Percentiles rank a stretch among this genome's conserved stretches.
phyloP scores from a whole-genome alignment of 768 basidiomycete genomes.

The Dioszegia hungarica region DNA sequence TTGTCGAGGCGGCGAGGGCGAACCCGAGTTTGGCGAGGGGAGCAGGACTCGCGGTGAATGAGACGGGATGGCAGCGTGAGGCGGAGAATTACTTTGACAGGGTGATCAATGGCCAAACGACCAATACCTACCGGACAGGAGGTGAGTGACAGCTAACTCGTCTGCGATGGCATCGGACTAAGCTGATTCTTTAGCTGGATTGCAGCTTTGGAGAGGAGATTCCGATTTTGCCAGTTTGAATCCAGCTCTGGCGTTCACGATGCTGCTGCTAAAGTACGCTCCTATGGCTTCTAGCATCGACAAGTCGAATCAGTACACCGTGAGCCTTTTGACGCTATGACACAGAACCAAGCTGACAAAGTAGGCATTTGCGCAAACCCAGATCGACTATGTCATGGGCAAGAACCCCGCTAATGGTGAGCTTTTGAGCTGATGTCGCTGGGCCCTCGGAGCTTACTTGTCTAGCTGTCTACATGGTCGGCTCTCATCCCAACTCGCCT shows the following conservation, averaged over 20 bases:
- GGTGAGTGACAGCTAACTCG: too few species aligned
- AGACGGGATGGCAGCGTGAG: conserved; percentile 62
- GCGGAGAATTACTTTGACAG: conserved; percentile 73
- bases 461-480: conserved; percentile 76
- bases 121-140: conserved; percentile 58
- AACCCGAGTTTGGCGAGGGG: conserved; percentile 55
- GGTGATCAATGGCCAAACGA: conserved; percentile 58
- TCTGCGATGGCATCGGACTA: too few species aligned
- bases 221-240: conserved; percentile 71
- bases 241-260: conserved; percentile 79
- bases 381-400: conserved; percentile 77
- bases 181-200: too few species aligned
- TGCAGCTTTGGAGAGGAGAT: conserved; percentile 76
- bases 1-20: conserved; percentile 65
- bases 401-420: conserved; percentile 82
- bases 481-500: conserved; percentile 83
- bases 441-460: conserved; percentile 3
- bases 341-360: conserved; percentile 1
- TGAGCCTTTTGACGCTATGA: conserved; percentile 42
- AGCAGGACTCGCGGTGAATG: conserved; percentile 52
- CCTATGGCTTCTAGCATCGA: conserved; percentile 62
- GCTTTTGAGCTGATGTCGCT: conserved; percentile 12
- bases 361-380: conserved; percentile 67
- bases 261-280: conserved; percentile 73
- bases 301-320: conserved; percentile 61